A percentile compares a stretch with the other conserved stretches of the same genome.
These are phyloP conservation scores for Skeletonema tropicum DNA, from an alignment of 108 stramenopile genomes.

Conservation along the genomic window DNA sequence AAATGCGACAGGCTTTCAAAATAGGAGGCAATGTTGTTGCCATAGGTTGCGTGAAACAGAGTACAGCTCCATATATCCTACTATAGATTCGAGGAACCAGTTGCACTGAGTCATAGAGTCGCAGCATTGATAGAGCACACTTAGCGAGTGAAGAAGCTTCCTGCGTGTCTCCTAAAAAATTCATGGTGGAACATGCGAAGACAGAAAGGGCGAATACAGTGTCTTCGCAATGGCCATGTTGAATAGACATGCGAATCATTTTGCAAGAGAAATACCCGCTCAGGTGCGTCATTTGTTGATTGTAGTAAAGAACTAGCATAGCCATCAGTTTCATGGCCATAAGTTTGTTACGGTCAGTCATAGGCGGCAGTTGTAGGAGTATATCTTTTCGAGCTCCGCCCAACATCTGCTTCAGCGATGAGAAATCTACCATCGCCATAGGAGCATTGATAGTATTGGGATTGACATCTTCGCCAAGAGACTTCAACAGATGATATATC, in stretches of 20 bases:
- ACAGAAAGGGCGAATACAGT: conserved; percentile 22
- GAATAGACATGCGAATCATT: conserved; percentile 28
- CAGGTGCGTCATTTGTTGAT: conserved; percentile 14
- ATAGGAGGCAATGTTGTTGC: conserved; percentile 10
- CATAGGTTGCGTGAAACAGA: conserved; percentile 11
- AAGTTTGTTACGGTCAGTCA: conserved; percentile 19
- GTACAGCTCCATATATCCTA: conserved; percentile 18
- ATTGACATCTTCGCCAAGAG: conserved; percentile 8
- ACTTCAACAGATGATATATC: conserved; percentile 4
- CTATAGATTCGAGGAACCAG: conserved; percentile 18
- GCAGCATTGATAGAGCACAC: neutral
- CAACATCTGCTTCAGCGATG: conserved; percentile 8
- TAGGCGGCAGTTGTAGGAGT: conserved; percentile 4
- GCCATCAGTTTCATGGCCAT: conserved; percentile 24
- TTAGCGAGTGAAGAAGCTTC: conserved; percentile 18
- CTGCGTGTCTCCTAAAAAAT: conserved; percentile 7
- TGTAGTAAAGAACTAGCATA: conserved; percentile 19
- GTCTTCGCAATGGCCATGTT: conserved; percentile 32
- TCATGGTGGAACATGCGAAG: conserved; percentile 1
- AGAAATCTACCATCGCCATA: conserved; percentile 13
- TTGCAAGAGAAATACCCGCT: conserved; percentile 15
- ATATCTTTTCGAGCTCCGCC: conserved; percentile 14
- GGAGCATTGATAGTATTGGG: conserved; percentile 6
- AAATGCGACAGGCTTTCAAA: conserved; percentile 23
- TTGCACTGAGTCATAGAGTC: conserved; percentile 6